Base-by-base conservation (phyloP, 352 stramenopile species). In the Phytophthora gonapodyides region DNA sequence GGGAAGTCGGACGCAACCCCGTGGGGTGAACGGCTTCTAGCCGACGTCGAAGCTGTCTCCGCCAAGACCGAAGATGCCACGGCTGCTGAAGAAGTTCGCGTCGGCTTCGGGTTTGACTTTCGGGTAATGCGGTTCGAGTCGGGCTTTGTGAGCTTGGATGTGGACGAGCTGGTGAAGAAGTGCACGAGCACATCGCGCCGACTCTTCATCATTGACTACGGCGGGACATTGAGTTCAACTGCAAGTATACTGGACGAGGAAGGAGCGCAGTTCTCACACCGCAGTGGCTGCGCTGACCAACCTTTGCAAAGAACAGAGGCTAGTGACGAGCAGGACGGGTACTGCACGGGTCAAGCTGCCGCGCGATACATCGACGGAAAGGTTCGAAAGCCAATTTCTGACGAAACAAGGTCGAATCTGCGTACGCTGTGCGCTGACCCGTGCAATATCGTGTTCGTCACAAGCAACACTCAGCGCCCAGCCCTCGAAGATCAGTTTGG, bases 191-290 rank as follows among this genome's bases (percentile, higher is more conserved):
- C 76, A 27, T 58, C 68, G 9, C 66, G 80, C 5, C 83, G 93
- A 1, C 62, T 99, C 5, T 98, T 99, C 67, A 82, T 99, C 41
- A 85, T 99, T 35, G 98, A 99, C 70, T 99, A 99, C 57, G 97
- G 97, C 38, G 97, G 97, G 37, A 99, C 97, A 12, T 88, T 99
- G 37, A 91, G 80, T 58, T 84, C 76, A 47, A 90, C 84, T 27
- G 71, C 77, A 10, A 82, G 75, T 31, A 73, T 90, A 16, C 65
- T 91, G 49, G 80, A 89, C 42, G 78, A 88, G 59, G 80, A 88
- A 88, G 97, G 62, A 69, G 89, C 48, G 0, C 61, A 65, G 27
- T 73, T 52, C 13, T 64, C 57, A 21, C 49, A 57, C 13, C 42
- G 43, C n/a, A 16, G 15, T 19, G 51, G 44, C 19, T 57, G 47